Percentiles rank a stretch among this genome's conserved stretches.
These are phyloP conservation scores for Geotrichum carabidarum DNA, from an alignment of 1,139 yeast species.

Conservation along the genomic window DNA sequence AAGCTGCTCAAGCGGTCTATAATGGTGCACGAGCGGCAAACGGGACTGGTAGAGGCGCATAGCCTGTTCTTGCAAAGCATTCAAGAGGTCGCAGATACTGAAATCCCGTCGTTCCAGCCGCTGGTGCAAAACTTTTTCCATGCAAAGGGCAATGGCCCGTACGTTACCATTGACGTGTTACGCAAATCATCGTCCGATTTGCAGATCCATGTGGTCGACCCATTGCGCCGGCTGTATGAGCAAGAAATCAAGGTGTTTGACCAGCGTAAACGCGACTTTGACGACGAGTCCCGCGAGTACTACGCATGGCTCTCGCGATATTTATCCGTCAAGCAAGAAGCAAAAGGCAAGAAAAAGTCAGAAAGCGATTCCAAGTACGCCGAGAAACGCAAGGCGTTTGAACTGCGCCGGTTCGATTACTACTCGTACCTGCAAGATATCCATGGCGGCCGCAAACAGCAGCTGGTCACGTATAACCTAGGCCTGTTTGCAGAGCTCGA, in stretches of 20 bases:
- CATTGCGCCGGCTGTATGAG: conserved; percentile 41
- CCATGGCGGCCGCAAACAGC: conserved; percentile 48
- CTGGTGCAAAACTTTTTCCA: conserved; percentile 34
- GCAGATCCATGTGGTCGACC: conserved; percentile 38
- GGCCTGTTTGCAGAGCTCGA: conserved; percentile 39
- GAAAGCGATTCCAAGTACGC: conserved; percentile 58
- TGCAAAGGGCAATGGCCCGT: conserved; percentile 23
- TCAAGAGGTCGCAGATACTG: conserved; percentile 32
- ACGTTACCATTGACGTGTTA: conserved; percentile 24
- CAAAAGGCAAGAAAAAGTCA: conserved; percentile 37
- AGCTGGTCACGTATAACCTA: conserved; percentile 39
- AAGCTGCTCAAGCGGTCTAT: conserved; percentile 39
- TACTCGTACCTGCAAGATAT: conserved; percentile 58
- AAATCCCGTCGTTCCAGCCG: conserved; percentile 35
- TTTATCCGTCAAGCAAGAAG: conserved; percentile 56
- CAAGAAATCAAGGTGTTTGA: conserved; percentile 41
- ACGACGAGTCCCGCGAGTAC: conserved; percentile 66
- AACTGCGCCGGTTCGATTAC: conserved; percentile 66
- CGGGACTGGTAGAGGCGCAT: conserved; percentile 36
- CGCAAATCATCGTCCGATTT: conserved; percentile 29
- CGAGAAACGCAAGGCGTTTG: conserved; percentile 57
- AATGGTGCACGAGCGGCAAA: conserved; percentile 37
- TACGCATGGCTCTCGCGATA: conserved; percentile 71
- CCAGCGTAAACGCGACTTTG: conserved; percentile 52
- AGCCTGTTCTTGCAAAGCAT: conserved; percentile 32